Base-by-base conservation (phyloP, 2,329 filamentous ascomycete genomes). In the Fusarium sarcochroum region DNA sequence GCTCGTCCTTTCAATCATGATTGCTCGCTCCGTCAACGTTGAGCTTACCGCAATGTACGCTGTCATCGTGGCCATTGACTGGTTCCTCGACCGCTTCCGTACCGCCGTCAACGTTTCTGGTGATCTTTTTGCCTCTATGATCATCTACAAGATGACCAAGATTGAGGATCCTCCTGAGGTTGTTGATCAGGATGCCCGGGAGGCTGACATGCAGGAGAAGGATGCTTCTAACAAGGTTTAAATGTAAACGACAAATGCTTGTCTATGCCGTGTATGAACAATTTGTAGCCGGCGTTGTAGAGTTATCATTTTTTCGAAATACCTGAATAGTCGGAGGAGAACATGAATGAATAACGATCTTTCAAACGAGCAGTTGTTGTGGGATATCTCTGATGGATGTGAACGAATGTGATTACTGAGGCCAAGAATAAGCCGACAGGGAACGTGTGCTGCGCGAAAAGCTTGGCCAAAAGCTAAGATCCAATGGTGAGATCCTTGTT, bases 51-150 rank as follows among this genome's bases (percentile, higher is more conserved):
- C 78, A 18, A 85, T 85, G 83, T 86, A 83, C 65, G 84, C 81
- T 21, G 83, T 86, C 40, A 82, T 86, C 15, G 80, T 86, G 4
- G 84, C 84, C 23, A 86, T 86, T 44, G 84, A 86, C 65, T 87
- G 84, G 85, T 82, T 87, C 73, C 77, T 86, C n/a, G 85, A 87
- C 74, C 82, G 85, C 27, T 87, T 87, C 80, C 79, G 85, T 15
- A 87, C 85, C 0, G 80, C 81, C 5, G 71, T 82, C 54, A 87
- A 87, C 62, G 84, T 87, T 42, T 82, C 79, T 35, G 82, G 83
- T n/a, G 85, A 87, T 71, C 63, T 85, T 2, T 86, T 81, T 9
- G 75, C 73, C 9, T 30, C 38, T 15, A 72, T 62, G 52, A 62
- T 75, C 49, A 52, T 76, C 40, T 63, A 58, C 27, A 75, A 74